Percentiles rank a stretch among this genome's conserved stretches.
Evolutionary conservation across 371 early-diverging fungal species (phyloP).

Genomic region (Dinochytrium kinnereticum): DNA sequence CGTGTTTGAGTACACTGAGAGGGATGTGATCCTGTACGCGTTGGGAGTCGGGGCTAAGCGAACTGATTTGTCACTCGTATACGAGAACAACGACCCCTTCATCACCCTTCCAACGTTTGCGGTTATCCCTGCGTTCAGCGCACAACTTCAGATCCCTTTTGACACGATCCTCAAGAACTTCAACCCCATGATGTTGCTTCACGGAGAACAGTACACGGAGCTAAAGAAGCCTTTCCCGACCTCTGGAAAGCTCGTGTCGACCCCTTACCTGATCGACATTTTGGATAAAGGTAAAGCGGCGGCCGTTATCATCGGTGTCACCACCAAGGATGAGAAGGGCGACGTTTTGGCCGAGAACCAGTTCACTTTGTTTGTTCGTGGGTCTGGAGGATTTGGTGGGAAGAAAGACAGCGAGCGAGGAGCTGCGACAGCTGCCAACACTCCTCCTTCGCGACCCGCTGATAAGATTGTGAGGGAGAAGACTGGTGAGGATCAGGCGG

Average conservation of each 20-base stretch:
- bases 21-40: conserved; percentile 93
- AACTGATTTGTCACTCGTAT: conserved; percentile 83
- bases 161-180: conserved; percentile 83
- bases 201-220: conserved; percentile 95
- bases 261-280: conserved; percentile 84
- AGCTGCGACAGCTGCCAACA: conserved; percentile 76
- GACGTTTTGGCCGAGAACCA: conserved; percentile 85
- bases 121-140: conserved; percentile 82
- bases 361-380: conserved; percentile 92
- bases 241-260: conserved; percentile 75
- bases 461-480: conserved; percentile 82
- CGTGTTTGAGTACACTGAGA: conserved; percentile 75
- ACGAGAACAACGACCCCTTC: conserved; percentile 86
- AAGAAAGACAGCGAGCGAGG: conserved; percentile 68
- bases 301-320: conserved; percentile 78
- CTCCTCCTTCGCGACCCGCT: conserved; percentile 80
- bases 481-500: conserved; percentile 90
- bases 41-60: conserved; percentile 92
- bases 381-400: conserved; percentile 89
- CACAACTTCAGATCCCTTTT: conserved; percentile 70
- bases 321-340: conserved; percentile 78
- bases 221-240: conserved; percentile 85
- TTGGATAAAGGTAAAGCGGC: conserved; percentile 97
- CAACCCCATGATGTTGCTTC: conserved; percentile 97
- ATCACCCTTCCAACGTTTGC: conserved; percentile 88